Base-by-base conservation (phyloP, 106 monocot species). In the Platanthera zijinensis region DNA sequence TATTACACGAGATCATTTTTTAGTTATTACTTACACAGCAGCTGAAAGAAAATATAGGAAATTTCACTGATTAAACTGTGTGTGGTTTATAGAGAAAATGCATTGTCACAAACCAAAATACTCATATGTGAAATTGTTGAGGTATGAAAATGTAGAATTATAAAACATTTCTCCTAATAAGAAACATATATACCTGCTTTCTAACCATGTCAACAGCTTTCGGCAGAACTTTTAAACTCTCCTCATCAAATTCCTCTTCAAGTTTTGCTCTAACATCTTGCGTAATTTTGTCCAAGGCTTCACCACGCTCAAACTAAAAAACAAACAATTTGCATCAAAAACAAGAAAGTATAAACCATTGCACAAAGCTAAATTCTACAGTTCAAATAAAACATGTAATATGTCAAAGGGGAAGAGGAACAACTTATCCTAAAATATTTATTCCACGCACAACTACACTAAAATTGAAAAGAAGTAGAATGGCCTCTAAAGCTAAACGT, bases 231-330 rank as follows among this genome's bases (percentile, higher is more conserved):
- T 83, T 89, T 57, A 97, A 78, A 77, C 91, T 82, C 74, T 97
- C 97, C 73, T 97, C 97, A 74, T 97, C 93, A 57, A 84, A 75
- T 63, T 94, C 89, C 85, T 97, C 94, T 86, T 91, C 91, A 73
- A 97, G 93, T 70, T 87, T 83, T 50, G 73, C 80, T 82, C 85
- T 97, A 59, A 89, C 97, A 78, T 69, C 79, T 84, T 94, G 85
- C 77, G 83, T 82, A 59, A 97, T 93, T 57, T 88, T 94, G 39
- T 97, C 97, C 83, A 97, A 84, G 7, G 97, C 94, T 82, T 88
- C 94, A 77, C 97, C 97, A 51, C 97, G 85, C 77, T 97, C 94
- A 88, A 97, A 97, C 97, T 97, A 84, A 69, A 3, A 81, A 67
- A 5, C 64, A 74, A 50, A 74, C 3, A 39, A 13, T 28, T 72